Percentiles rank a stretch among this genome's conserved stretches.
phyloP scores from a whole-genome alignment of 345 rosid genomes.

The Erodium maritimum region DNA sequence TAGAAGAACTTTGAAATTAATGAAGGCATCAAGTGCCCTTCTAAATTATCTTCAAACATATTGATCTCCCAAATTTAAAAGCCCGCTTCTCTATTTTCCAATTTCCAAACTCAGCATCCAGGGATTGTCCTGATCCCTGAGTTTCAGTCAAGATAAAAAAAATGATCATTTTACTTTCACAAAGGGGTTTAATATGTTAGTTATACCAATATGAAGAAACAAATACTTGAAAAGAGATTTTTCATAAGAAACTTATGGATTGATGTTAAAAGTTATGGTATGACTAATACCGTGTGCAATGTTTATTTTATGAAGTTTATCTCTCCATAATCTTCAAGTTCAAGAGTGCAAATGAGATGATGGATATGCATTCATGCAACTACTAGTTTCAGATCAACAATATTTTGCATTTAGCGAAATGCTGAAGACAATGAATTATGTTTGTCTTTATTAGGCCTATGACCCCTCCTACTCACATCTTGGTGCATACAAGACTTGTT shows the following conservation, averaged over 20 bases:
- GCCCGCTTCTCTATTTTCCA: constrained; percentile 5
- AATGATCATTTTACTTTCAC: not conserved
- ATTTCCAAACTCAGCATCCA: constrained; percentile 19
- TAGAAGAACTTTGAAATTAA: constrained; percentile 10
- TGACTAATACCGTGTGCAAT: not conserved
- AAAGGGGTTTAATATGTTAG: not conserved
- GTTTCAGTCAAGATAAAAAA: not conserved
- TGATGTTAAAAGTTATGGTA: not conserved
- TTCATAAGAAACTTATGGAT: not conserved
- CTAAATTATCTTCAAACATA: constrained; percentile 21
- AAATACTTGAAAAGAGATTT: not conserved
- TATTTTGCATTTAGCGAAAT: not conserved
- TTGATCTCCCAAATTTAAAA: constrained; percentile 14
- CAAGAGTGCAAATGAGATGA: too few species aligned
- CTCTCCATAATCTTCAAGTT: not conserved
- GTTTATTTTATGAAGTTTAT: not conserved
- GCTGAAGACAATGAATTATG: not conserved
- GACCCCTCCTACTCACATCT: not conserved
- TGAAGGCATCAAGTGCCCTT: constrained; percentile 9
- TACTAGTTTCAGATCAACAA: not conserved
- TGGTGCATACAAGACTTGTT: not conserved
- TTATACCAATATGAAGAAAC: not conserved
- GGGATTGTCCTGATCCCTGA: constrained; percentile 21
- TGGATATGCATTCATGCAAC: not conserved
- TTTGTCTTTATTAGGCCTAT: not conserved